phyloP scores from a whole-genome alignment of 805 yeast species.

The Barnettozyma siamensis region DNA sequence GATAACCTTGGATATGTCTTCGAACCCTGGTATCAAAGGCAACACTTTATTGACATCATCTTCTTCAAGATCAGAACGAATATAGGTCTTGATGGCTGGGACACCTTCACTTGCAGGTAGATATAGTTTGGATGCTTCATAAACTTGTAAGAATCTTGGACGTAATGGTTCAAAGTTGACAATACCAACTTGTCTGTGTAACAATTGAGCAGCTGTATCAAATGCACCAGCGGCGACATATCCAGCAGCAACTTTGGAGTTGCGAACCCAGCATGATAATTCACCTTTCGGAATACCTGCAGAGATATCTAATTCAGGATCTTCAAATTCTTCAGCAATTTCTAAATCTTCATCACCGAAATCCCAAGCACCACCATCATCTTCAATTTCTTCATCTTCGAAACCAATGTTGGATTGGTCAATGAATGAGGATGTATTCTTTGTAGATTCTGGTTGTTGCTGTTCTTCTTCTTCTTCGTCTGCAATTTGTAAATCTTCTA shows the following conservation, averaged over 20 bases:
- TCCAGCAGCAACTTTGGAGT: slow-evolving; percentile 84
- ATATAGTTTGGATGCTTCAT: slow-evolving; percentile 70
- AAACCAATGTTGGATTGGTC: slow-evolving; percentile 30
- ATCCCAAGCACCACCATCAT: slow-evolving; percentile 65
- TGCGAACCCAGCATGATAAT: slow-evolving; percentile 75
- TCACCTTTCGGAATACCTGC: slow-evolving; percentile 39
- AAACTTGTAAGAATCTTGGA: slow-evolving; percentile 75
- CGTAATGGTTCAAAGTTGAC: slow-evolving; percentile 84
- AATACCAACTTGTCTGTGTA: slow-evolving; percentile 85
- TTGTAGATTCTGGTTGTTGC: slow-evolving; percentile 18
- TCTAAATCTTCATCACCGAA: slow-evolving; percentile 75
- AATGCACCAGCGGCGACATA: slow-evolving; percentile 95
- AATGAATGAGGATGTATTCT: slow-evolving; percentile 23
- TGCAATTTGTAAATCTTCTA: slow-evolving; percentile 56
- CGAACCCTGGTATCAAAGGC: slow-evolving; percentile 76
- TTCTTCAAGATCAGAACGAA: slow-evolving; percentile 58
- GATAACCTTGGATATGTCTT: slow-evolving; percentile 49
- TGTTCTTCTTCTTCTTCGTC: slow-evolving; percentile 31
- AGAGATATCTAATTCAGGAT: slow-evolving; percentile 35
- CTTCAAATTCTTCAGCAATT: slow-evolving; percentile 55
- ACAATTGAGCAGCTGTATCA: slow-evolving; percentile 90
- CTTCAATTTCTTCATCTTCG: slow-evolving; percentile 44
- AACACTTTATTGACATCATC: slow-evolving; percentile 41
- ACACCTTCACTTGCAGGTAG: slow-evolving; percentile 66
- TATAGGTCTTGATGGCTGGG: slow-evolving; percentile 61